phyloP scores from a whole-genome alignment of 192 early-diverging fungal genomes.

The Dispira simplex region DNA sequence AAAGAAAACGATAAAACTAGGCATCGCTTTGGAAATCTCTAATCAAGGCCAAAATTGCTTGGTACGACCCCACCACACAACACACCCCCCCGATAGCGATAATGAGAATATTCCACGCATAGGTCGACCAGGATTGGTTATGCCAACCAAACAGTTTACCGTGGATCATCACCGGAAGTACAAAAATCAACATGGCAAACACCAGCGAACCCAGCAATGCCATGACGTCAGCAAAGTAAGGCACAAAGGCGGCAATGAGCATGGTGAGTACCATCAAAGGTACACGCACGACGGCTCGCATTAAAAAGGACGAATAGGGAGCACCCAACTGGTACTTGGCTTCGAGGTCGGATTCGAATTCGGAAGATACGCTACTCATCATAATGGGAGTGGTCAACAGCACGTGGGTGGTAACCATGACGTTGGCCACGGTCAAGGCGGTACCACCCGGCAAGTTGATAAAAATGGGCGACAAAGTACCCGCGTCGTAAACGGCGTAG shows the following conservation, averaged over 20 bases:
- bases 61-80: constrained; percentile 44
- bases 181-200: constrained; percentile 34
- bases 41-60: constrained; percentile 41
- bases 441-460: constrained; percentile 34
- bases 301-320: constrained; percentile 16
- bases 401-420: constrained; percentile 49
- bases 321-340: constrained; percentile 20
- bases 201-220: constrained; percentile 38
- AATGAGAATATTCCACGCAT: constrained; percentile 19
- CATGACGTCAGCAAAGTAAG: constrained; percentile 44
- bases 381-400: constrained; percentile 46
- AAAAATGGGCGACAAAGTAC: constrained; percentile 38
- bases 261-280: constrained; percentile 22
- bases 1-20: background rate
- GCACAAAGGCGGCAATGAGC: constrained; percentile 28
- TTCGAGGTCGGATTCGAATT: constrained; percentile 36
- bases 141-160: constrained; percentile 30
- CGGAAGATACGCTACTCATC: constrained; percentile 42
- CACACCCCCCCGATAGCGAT: constrained; percentile 35
- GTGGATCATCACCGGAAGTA: constrained; percentile 37
- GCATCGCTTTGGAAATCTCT: constrained; percentile 20
- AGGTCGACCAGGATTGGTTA: background rate
- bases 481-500: constrained; percentile 42
- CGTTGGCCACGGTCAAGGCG: constrained; percentile 28
- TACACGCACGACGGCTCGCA: constrained; percentile 29